These are phyloP conservation scores for Cutaneotrichosporon arboriforme DNA, from an alignment of 1,284 basidiomycete species.

Conservation along the genomic window DNA sequence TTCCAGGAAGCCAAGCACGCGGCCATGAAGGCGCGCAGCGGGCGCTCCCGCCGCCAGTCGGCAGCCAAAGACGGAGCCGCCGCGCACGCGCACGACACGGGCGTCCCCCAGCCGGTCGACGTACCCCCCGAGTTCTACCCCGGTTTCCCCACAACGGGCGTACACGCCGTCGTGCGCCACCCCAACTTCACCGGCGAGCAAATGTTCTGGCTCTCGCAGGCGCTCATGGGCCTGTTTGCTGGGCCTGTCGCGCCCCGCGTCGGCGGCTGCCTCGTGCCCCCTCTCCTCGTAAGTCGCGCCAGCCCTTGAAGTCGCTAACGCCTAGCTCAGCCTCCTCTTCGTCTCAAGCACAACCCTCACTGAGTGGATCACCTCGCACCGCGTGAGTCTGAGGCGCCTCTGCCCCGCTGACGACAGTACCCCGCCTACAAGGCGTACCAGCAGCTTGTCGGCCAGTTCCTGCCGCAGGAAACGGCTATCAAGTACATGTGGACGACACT, in stretches of 20 bases:
- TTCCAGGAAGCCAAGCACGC: slow-evolving; percentile 71
- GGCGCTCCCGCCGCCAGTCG: slow-evolving; percentile 13
- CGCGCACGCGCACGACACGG: neutral
- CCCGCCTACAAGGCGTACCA: slow-evolving; percentile 69
- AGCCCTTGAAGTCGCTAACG: slow-evolving; percentile 32
- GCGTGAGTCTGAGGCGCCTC: slow-evolving; percentile 47
- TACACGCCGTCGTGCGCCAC: slow-evolving; percentile 82
- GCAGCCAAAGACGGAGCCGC: neutral
- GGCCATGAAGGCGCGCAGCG: slow-evolving; percentile 18
- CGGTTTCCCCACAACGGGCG: slow-evolving; percentile 76
- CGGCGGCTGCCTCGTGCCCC: neutral
- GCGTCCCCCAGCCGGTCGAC: slow-evolving; percentile 20
- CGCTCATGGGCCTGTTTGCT: slow-evolving; percentile 38
- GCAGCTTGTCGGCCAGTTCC: slow-evolving; percentile 75
- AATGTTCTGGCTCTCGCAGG: slow-evolving; percentile 67
- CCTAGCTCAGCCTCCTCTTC: slow-evolving; percentile 59
- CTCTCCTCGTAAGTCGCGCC: neutral
- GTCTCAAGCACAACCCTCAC: slow-evolving; percentile 68
- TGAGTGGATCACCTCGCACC: slow-evolving; percentile 67
- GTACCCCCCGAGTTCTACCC: slow-evolving; percentile 53
- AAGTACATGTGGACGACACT: slow-evolving; percentile 40
- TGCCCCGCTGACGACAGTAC: slow-evolving; percentile 51
- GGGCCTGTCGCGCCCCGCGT: slow-evolving; percentile 20
- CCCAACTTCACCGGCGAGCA: slow-evolving; percentile 90
- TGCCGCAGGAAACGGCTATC: slow-evolving; percentile 54